Conservation (phyloP, 2,329 filamentous ascomycete genomes). For the Ophiosphaerella herpotricha region DNA sequence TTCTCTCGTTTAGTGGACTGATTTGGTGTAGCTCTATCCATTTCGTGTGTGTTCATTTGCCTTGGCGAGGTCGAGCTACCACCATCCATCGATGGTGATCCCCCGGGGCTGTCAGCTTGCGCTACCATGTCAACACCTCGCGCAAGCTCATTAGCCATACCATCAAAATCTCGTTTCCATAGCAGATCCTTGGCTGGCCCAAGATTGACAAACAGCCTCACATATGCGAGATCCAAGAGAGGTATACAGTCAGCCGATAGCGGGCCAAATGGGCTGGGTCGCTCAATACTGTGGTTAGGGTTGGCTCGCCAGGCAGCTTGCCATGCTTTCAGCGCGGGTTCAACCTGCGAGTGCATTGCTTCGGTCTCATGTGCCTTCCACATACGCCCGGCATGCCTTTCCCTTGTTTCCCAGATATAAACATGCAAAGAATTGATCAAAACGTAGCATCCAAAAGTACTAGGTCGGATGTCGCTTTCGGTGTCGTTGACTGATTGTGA, state of each 20-base stretch:
- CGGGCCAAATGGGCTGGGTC: conserved; percentile 84
- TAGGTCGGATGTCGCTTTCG: conserved; percentile 72
- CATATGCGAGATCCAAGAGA: conserved; percentile 86
- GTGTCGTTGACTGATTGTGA: conserved; percentile 54
- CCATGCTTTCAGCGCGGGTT: conserved; percentile 92
- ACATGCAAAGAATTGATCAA: conserved; percentile 95
- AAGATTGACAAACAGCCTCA: conserved; percentile 91
- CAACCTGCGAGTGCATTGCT: conserved; percentile 93
- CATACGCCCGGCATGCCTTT: conserved; percentile 82
- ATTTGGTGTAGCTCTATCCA: conserved; percentile 37
- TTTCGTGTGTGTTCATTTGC: conserved; percentile 29
- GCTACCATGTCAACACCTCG: conserved; percentile 76
- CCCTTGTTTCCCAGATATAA: conserved; percentile 96
- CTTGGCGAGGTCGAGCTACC: conserved; percentile 29
- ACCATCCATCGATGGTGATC: conserved; percentile 41
- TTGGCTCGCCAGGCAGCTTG: conserved; percentile 89
- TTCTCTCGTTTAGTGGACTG: conserved; percentile 76
- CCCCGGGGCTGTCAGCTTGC: conserved; percentile 66
- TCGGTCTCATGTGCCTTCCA: conserved; percentile 95
- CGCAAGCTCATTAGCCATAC: conserved; percentile 85
- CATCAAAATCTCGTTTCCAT: conserved; percentile 92
- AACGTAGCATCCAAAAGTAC: conserved; percentile 88
- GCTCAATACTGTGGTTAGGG: conserved; percentile 79
- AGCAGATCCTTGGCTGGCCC: conserved; percentile 89
- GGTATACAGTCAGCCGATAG: conserved; percentile 90